A percentile compares a stretch with the other conserved stretches of the same genome.
These are phyloP conservation scores for Kwoniella botswanensis DNA, from an alignment of 768 basidiomycete genomes.

Conservation along the genomic window DNA sequence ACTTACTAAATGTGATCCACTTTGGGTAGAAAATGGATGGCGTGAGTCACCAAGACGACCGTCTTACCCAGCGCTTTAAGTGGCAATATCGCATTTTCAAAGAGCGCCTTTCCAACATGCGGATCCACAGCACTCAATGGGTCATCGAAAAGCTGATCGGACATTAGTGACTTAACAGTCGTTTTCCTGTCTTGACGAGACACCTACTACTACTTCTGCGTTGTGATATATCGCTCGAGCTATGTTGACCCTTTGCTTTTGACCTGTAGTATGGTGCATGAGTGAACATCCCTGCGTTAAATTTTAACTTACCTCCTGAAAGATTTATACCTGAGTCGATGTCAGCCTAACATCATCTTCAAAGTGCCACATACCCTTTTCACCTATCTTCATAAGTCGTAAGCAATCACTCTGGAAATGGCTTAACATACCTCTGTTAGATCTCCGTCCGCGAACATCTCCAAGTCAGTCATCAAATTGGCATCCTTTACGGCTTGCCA, in stretches of 20 bases:
- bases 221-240: constrained; percentile 70
- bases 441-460: constrained; percentile 72
- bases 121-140: constrained; percentile 65
- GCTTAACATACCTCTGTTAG: constrained; percentile 66
- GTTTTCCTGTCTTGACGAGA: neutral
- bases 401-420: constrained; percentile 12
- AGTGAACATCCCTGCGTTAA: constrained; percentile 60
- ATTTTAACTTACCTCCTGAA: constrained; percentile 67
- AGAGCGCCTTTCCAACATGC: constrained; percentile 73
- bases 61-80: constrained; percentile 63
- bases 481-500: constrained; percentile 69
- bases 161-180: constrained; percentile 29
- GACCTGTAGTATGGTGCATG: constrained; percentile 4
- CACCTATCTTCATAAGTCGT: constrained; percentile 65
- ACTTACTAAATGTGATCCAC: constrained; percentile 64
- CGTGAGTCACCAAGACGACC: constrained; percentile 66
- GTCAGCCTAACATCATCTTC: neutral
- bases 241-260: constrained; percentile 66
- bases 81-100: constrained; percentile 69
- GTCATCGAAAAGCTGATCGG: constrained; percentile 44
- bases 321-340: constrained; percentile 48
- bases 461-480: constrained; percentile 69
- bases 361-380: constrained; percentile 64
- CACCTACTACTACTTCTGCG: constrained; percentile 41
- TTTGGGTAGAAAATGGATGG: constrained; percentile 64